Percentiles rank a stretch among this genome's conserved stretches.
These are phyloP conservation scores for Grosmannia huntii DNA, from an alignment of 2,329 filamentous ascomycete genomes.

Conservation along the genomic window DNA sequence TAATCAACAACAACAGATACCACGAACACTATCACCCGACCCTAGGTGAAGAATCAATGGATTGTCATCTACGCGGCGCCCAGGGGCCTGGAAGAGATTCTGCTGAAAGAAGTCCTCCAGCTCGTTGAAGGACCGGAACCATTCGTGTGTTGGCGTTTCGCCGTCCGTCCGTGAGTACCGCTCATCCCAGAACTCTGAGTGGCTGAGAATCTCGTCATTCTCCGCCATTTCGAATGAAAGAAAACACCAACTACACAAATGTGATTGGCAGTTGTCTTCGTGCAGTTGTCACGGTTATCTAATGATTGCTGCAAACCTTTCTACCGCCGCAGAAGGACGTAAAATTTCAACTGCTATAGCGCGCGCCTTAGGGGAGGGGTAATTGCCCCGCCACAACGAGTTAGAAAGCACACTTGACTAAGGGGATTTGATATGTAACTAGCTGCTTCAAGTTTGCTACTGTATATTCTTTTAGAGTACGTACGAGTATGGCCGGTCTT, in stretches of 20 bases:
- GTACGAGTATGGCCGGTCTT: too few species aligned
- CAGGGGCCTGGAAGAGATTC: constrained; percentile 24
- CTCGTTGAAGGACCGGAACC: constrained; percentile 36
- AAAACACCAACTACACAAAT: neutral
- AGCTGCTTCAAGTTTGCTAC: too few species aligned
- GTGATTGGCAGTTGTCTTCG: too few species aligned
- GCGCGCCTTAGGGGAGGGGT: too few species aligned
- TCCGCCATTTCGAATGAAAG: constrained; percentile 9
- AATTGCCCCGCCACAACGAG: too few species aligned
- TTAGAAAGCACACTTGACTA: too few species aligned
- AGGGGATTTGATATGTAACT: too few species aligned
- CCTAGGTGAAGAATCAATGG: constrained; percentile 42
- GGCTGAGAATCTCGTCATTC: constrained; percentile 18
- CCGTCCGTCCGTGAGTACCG: constrained; percentile 28
- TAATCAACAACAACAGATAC: constrained; percentile 17
- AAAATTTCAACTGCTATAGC: too few species aligned
- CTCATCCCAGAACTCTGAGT: constrained; percentile 36
- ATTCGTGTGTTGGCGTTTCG: constrained; percentile 34
- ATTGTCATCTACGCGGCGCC: constrained; percentile 16
- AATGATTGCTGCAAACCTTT: too few species aligned
- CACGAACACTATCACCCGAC: constrained; percentile 37
- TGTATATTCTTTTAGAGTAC: too few species aligned
- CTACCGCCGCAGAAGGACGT: too few species aligned
- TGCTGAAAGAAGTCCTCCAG: constrained; percentile 33
- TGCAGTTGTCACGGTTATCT: too few species aligned